Evolutionary conservation across 352 stramenopile genomes (phyloP).

Genomic region (Phytophthora cryptogea): DNA sequence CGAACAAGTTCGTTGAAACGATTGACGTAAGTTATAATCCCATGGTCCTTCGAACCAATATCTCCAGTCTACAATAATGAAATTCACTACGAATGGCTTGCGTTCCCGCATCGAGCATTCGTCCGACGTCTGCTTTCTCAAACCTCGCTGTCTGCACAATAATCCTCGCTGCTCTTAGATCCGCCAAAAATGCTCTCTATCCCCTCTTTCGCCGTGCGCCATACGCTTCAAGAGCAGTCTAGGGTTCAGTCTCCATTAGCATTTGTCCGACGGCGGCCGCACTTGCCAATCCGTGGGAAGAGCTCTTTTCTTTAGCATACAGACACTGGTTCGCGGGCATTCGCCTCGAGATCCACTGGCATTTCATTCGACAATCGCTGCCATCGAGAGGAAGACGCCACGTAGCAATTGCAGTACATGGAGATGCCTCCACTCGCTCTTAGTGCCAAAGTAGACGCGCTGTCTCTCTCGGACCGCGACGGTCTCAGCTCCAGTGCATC

Average conservation of each 20-base stretch:
- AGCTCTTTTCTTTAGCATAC: constrained; percentile 21
- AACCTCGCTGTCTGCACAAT: too few species aligned
- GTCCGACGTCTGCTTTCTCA: too few species aligned
- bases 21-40: too few species aligned
- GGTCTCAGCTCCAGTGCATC: constrained; percentile 10
- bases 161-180: too few species aligned
- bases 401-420: constrained; percentile 5
- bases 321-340: too few species aligned
- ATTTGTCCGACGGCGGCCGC: constrained; percentile 26
- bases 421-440: constrained; percentile 27
- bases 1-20: too few species aligned
- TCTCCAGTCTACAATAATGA: too few species aligned
- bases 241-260: constrained; percentile 5
- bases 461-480: constrained; percentile 12
- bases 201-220: not conserved
- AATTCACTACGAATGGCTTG: too few species aligned
- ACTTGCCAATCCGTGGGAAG: constrained; percentile 15
- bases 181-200: not conserved
- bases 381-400: not conserved
- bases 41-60: too few species aligned
- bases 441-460: constrained; percentile 26
- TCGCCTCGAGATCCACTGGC: not conserved
- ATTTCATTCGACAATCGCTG: constrained; percentile 21
- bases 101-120: too few species aligned
- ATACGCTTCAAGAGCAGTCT: constrained; percentile 1